Evolutionary conservation across 768 basidiomycete genomes (phyloP).

Genomic region (Pholiota microspora): DNA sequence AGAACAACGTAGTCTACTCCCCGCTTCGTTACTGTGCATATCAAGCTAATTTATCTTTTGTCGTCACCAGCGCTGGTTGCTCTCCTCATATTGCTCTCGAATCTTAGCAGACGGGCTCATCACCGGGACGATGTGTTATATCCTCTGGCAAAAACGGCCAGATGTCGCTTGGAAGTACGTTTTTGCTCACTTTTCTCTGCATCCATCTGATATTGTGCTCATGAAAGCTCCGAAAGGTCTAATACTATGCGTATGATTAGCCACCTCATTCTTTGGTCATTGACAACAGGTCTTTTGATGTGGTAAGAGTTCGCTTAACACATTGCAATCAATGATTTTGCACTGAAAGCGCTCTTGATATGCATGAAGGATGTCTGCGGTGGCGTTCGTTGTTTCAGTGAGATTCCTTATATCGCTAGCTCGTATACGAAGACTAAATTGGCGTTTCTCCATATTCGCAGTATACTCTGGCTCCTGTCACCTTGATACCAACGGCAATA

Average conservation of each 20-base stretch:
- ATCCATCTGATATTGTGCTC: no score
- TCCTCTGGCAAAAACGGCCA: conserved; percentile 2
- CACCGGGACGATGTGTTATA: conserved; percentile 7
- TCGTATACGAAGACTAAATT: no score
- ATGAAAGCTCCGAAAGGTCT: neutral
- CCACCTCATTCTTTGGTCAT: conserved; percentile 1
- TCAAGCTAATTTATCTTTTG: neutral
- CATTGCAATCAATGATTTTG: no score
- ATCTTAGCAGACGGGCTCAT: conserved; percentile 6
- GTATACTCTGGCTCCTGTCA: neutral
- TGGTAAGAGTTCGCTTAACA: no score
- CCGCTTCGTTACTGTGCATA: neutral
- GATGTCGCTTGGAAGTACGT: neutral
- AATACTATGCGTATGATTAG: conserved; percentile 1
- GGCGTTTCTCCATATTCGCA: neutral
- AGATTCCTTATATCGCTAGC: no score
- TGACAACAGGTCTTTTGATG: conserved; percentile 5
- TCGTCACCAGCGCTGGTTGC: conserved; percentile 1
- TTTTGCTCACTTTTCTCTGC: no score
- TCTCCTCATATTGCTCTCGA: conserved; percentile 2
- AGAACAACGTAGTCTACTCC: conserved; percentile 1
- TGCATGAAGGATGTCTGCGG: conserved; percentile 1
- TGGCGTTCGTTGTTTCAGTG: neutral
- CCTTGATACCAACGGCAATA: neutral
- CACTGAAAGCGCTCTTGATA: no score